These are phyloP conservation scores for Aphanomyces euteiches DNA, from an alignment of 352 stramenopile species.

Conservation along the genomic window DNA sequence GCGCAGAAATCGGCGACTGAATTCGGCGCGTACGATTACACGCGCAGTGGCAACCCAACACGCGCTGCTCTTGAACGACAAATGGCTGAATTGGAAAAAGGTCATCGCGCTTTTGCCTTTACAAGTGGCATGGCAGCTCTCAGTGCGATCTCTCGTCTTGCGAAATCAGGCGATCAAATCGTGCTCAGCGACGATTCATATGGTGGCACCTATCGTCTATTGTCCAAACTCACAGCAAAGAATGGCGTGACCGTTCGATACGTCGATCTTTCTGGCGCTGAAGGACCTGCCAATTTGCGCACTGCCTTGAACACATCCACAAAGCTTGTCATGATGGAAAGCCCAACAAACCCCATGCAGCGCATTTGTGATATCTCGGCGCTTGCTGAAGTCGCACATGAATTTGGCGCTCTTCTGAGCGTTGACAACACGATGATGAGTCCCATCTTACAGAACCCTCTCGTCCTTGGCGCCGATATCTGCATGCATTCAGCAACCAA, in stretches of 20 bases:
- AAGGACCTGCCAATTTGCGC: conserved; percentile 61
- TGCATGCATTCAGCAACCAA: conserved; percentile 97
- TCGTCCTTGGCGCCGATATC: conserved; percentile 92
- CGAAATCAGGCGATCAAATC: conserved; percentile 88
- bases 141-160: conserved; percentile 88
- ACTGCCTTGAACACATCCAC: conserved; percentile 64
- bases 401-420: conserved; percentile 72
- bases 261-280: conserved; percentile 72
- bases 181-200: conserved; percentile 95
- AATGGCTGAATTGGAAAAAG: conserved; percentile 78
- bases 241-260: conserved; percentile 77
- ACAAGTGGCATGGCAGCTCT: conserved; percentile 95
- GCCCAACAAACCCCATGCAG: conserved; percentile 95
- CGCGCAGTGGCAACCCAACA: conserved; percentile 91
- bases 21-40: conserved; percentile 93
- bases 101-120: conserved; percentile 84
- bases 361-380: conserved; percentile 91
- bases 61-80: conserved; percentile 89
- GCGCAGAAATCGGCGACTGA: conserved; percentile 82
- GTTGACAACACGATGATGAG: conserved; percentile 97
- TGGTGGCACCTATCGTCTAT: conserved; percentile 92
- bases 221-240: conserved; percentile 85
- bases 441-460: conserved; percentile 93
- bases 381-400: conserved; percentile 78
- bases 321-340: conserved; percentile 96